These are phyloP conservation scores for Actinomucor elegans DNA, from an alignment of 371 early-diverging fungal genomes.

Conservation along the genomic window DNA sequence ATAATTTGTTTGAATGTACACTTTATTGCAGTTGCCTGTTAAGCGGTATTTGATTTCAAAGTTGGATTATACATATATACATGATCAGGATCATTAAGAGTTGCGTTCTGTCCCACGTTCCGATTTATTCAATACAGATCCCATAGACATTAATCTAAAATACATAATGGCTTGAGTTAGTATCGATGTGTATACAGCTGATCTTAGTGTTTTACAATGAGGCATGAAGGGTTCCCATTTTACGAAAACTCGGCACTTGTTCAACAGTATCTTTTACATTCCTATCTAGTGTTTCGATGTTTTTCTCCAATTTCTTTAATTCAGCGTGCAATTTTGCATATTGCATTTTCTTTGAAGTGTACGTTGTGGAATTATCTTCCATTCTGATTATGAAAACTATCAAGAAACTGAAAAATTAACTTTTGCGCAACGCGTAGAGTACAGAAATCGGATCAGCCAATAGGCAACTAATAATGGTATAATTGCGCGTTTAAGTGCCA, in stretches of 20 bases:
- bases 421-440: too few relatives aligned
- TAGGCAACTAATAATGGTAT: too few relatives aligned
- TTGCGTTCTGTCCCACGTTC: too few relatives aligned
- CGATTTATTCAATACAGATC: background rate
- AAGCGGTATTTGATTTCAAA: too few relatives aligned
- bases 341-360: constrained; percentile 17
- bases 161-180: background rate
- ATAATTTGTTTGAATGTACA: too few relatives aligned
- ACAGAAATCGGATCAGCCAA: too few relatives aligned
- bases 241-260: constrained; percentile 22
- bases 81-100: too few relatives aligned
- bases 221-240: constrained; percentile 25
- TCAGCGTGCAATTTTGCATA: constrained; percentile 18
- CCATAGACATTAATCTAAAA: background rate
- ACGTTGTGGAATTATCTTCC: background rate
- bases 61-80: too few relatives aligned
- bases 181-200: background rate
- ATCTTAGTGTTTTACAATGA: constrained; percentile 22
- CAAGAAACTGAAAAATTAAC: too few relatives aligned
- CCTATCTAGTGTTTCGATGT: constrained; percentile 9
- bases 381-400: background rate
- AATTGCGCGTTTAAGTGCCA: too few relatives aligned
- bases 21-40: too few relatives aligned
- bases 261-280: constrained; percentile 21
- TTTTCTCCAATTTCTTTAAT: constrained; percentile 16